A percentile compares a stretch with the other conserved stretches of the same genome.
phyloP scores from a whole-genome alignment of 2,329 filamentous ascomycete species.

The Pestalotiopsis fici region DNA sequence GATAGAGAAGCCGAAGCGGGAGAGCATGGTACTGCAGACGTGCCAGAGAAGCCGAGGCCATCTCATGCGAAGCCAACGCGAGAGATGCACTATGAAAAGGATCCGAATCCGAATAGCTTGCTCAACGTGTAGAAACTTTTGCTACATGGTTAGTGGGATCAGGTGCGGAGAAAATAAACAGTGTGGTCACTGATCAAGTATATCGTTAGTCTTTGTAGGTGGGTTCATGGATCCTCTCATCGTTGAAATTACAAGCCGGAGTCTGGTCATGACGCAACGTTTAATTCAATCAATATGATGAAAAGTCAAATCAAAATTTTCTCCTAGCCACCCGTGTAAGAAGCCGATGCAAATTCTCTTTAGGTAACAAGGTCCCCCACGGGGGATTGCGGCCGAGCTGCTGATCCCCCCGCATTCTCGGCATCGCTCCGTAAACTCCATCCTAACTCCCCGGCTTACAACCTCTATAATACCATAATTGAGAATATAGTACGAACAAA shows the following conservation, averaged over 20 bases:
- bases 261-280: no score
- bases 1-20: neutral
- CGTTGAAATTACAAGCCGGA: no score
- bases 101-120: neutral
- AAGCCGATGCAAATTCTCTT: no score
- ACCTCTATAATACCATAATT: neutral
- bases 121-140: neutral
- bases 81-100: neutral
- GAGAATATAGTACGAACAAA: no score
- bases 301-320: no score
- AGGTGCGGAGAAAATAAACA: no score
- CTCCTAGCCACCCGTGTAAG: no score
- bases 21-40: neutral
- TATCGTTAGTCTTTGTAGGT: no score
- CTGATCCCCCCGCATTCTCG: neutral
- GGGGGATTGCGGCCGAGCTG: neutral
- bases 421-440: neutral
- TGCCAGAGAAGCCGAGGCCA: neutral
- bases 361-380: neutral
- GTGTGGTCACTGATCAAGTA: no score
- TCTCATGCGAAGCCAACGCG: neutral
- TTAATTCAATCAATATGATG: no score
- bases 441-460: conserved; percentile 2
- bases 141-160: neutral
- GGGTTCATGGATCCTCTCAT: no score